Evolutionary conservation across 1,284 basidiomycete species (phyloP).

Genomic region (Exobasidium cylindrosporum): DNA sequence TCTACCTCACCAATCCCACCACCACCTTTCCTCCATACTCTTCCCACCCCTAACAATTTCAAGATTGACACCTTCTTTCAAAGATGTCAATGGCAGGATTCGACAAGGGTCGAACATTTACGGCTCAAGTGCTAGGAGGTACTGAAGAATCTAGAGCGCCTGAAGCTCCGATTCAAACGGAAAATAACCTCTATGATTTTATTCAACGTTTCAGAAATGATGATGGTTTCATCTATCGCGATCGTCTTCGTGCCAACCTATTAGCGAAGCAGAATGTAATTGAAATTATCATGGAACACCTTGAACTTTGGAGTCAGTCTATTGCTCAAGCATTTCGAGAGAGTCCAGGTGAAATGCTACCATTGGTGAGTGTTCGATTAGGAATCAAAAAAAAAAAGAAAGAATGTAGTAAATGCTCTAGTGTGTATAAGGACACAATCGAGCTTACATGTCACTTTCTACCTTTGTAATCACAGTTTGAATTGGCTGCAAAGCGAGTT

Average conservation of each 20-base stretch:
- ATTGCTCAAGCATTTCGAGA: constrained; percentile 87
- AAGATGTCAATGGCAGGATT: constrained; percentile 50
- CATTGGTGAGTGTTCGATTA: constrained; percentile 69
- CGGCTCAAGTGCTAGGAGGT: constrained; percentile 46
- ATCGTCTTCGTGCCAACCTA: constrained; percentile 83
- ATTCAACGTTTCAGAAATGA: constrained; percentile 52
- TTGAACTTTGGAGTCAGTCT: constrained; percentile 88
- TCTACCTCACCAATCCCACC: too few relatives aligned
- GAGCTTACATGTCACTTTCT: too few relatives aligned
- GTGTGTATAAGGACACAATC: too few relatives aligned
- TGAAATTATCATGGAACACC: constrained; percentile 86
- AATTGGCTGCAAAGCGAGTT: constrained; percentile 46
- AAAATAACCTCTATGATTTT: constrained; percentile 51
- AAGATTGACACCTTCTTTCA: background rate
- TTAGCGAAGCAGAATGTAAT: constrained; percentile 85
- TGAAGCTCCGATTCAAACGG: constrained; percentile 51
- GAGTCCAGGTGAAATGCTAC: constrained; percentile 81
- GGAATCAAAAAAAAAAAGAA: too few relatives aligned
- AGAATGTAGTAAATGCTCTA: too few relatives aligned
- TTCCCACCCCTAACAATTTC: background rate
- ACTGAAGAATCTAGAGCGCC: constrained; percentile 44
- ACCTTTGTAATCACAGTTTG: constrained; percentile 25
- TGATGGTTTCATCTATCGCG: constrained; percentile 62
- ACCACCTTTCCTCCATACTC: background rate
- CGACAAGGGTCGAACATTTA: constrained; percentile 49